Conservation (phyloP, 2,329 filamentous ascomycete species). For the Aspergillus tamarii region DNA sequence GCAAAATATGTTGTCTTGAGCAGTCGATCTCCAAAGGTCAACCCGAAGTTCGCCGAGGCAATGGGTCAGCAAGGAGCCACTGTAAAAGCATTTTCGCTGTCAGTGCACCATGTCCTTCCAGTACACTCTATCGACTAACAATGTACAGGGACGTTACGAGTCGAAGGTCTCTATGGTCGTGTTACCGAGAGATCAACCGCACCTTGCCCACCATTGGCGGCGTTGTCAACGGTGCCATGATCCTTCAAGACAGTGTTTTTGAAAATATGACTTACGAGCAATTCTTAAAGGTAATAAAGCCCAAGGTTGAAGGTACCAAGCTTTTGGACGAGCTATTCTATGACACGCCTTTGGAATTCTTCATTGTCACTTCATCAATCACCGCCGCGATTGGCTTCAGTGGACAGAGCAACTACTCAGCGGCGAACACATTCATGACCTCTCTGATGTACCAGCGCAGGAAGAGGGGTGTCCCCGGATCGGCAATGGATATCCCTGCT, state of each 20-base stretch:
- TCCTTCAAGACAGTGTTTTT: slow-evolving; percentile 19
- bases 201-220: not conserved
- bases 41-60: not conserved
- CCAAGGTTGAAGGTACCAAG: slow-evolving; percentile 14
- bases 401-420: slow-evolving; percentile 17
- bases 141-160: not conserved
- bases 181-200: not conserved
- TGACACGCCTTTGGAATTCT: slow-evolving; percentile 15
- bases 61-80: not conserved
- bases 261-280: slow-evolving; percentile 5
- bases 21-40: slow-evolving; percentile 24
- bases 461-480: slow-evolving; percentile 5
- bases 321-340: slow-evolving; percentile 15
- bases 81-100: not conserved
- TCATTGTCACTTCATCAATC: slow-evolving; percentile 16
- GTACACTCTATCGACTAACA: not conserved
- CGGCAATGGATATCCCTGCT: slow-evolving; percentile 9
- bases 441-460: slow-evolving; percentile 3
- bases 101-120: not conserved
- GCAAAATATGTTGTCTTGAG: slow-evolving; percentile 32
- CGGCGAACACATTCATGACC: slow-evolving; percentile 14
- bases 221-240: slow-evolving; percentile 24
- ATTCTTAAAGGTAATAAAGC: not conserved
- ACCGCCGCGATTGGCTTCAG: slow-evolving; percentile 9
- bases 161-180: not conserved